A percentile compares a stretch with the other conserved stretches of the same genome.
Conservation (phyloP, 148 eudicot genomes). For the Heliosperma pusillum region DNA sequence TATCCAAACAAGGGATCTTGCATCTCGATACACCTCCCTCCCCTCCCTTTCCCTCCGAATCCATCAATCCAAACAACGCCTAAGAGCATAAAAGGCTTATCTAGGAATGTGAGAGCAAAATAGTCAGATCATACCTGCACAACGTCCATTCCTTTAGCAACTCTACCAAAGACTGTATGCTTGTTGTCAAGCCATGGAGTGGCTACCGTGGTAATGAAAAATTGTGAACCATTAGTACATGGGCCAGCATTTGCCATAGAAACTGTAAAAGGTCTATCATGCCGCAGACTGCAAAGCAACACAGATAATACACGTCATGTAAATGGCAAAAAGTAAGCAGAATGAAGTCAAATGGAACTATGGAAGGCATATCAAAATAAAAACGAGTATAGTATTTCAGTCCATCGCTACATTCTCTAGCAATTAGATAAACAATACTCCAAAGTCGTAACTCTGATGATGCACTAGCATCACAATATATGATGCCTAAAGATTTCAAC, state of each 20-base stretch:
- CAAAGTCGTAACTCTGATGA: conserved; percentile 4
- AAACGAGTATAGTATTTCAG: not conserved
- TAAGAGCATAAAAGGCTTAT: not conserved
- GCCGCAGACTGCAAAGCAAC: conserved; percentile 71
- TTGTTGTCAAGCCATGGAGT: conserved; percentile 99
- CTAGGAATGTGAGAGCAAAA: not conserved
- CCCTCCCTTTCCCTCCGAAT: too few species aligned
- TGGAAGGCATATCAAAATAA: not conserved
- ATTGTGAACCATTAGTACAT: conserved; percentile 94
- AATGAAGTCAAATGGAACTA: not conserved
- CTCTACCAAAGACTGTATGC: conserved; percentile 99
- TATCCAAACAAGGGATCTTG: too few species aligned
- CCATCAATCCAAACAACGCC: not conserved
- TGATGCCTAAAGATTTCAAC: too few species aligned
- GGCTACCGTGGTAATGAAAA: conserved; percentile 96
- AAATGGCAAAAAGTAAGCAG: not conserved
- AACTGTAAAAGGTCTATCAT: conserved; percentile 94
- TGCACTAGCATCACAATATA: not conserved
- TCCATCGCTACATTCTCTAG: not conserved
- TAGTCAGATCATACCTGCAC: conserved; percentile 65
- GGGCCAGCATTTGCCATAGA: conserved; percentile 99
- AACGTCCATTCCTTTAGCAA: conserved; percentile 92
- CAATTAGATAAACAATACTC: not conserved
- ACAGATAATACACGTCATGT: not conserved
- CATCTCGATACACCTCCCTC: too few species aligned